Evolutionary conservation across 768 basidiomycete genomes (phyloP), one percentile per base, ranked within the genome.

Genomic region (Fomitopsis serialis): DNA sequence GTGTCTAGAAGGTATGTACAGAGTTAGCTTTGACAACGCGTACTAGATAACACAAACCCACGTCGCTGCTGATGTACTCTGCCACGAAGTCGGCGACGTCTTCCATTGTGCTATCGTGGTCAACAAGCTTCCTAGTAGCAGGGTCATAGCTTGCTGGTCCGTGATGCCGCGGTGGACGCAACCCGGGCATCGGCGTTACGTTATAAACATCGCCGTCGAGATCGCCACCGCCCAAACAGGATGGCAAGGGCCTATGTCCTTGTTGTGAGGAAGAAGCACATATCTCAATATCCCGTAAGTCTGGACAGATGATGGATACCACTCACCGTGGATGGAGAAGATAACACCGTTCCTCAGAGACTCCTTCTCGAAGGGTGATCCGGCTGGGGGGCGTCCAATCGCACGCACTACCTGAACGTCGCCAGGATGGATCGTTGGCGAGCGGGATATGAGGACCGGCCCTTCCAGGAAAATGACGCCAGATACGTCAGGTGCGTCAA

Each of bases 11-110:
- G n/a, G n/a, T n/a, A n/a, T n/a, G n/a, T n/a, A 44, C 4, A 35
- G 42, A 34, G 29, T 29, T 23, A 9, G 11, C 5, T 11, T 4
- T 53, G 24, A 48, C 35, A 54, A 32, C 43, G 17, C 4, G 5
- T 3, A 19, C 11, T 24, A 2, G 17, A 11, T 17, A 1, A 9
- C 40, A 24, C 13, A 22, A 7, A 70, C 78, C 54, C 57, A 82
- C 81, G 58, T 89, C 84, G 42, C 77, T 82, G 61, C 72, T 79
- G 53, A 88, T 83, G 54, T 81, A 88, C 52, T 88, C 82, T 49
- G 81, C 75, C 1, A 89, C 76, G 60, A 88, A 89, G 46, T 86
- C 78, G 0, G 80, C 82, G 10, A 89, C 78, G 63, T 88, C 85
- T 0, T 65, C 65, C 74, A 85, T 83, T 1, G 78, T 82, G 60